Conservation (phyloP, 306 rosid genomes). For the Quillaja saponaria region DNA sequence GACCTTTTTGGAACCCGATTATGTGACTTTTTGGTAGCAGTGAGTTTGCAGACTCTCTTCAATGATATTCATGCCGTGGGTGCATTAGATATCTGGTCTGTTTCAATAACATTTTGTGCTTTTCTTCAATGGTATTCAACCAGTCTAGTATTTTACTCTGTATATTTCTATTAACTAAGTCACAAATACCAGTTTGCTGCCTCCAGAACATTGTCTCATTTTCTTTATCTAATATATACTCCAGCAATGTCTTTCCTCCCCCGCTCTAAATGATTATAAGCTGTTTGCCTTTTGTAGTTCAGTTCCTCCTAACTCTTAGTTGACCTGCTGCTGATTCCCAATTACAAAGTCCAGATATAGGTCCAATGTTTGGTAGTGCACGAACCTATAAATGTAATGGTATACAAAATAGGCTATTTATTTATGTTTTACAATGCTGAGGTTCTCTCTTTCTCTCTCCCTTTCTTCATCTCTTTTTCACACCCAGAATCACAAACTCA, state of each 20-base stretch:
- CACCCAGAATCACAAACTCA: too few relatives aligned
- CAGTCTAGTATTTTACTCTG: too few relatives aligned
- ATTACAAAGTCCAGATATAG: neutral
- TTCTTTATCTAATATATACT: too few relatives aligned
- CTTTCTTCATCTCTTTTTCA: conserved; percentile 12
- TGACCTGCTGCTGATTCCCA: conserved; percentile 7
- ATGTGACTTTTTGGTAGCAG: too few relatives aligned
- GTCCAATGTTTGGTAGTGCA: neutral
- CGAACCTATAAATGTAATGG: neutral
- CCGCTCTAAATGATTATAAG: too few relatives aligned
- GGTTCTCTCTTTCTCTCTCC: conserved; percentile 4
- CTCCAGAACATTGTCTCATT: too few relatives aligned
- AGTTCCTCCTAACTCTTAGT: neutral
- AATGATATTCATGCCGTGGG: neutral
- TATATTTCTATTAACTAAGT: too few relatives aligned
- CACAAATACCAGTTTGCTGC: too few relatives aligned
- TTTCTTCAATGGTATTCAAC: too few relatives aligned
- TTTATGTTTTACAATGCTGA: neutral
- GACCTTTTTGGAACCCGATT: neutral
- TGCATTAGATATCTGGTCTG: too few relatives aligned
- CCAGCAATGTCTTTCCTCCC: too few relatives aligned
- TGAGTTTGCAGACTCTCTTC: conserved; percentile 12
- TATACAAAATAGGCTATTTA: neutral
- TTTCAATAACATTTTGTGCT: too few relatives aligned
- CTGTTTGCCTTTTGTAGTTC: conserved; percentile 4